Evolutionary conservation across 257 asterid species (phyloP).

Genomic region (Gardenia jasminoides): DNA sequence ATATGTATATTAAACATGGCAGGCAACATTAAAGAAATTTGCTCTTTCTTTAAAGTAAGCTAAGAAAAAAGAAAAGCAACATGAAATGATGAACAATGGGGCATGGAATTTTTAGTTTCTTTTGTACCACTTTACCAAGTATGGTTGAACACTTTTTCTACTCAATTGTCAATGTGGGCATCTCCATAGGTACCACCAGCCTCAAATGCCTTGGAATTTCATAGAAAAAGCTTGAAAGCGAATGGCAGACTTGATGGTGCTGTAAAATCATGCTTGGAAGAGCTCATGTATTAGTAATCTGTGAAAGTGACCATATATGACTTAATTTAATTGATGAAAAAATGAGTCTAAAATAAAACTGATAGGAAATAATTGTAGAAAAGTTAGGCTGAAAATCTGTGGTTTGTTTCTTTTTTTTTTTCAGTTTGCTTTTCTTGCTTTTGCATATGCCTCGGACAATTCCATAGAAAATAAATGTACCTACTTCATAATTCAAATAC

Average conservation of each 20-base stretch:
- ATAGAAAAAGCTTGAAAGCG: not conserved
- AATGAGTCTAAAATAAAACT: not conserved
- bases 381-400: not conserved
- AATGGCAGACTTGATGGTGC: not conserved
- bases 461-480: not conserved
- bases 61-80: not conserved
- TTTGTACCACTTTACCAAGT: not conserved
- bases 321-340: not conserved
- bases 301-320: too few species aligned
- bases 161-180: not conserved
- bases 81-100: not conserved
- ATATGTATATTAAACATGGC: not conserved
- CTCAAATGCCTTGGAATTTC: not conserved
- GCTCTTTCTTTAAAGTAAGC: not conserved
- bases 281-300: not conserved
- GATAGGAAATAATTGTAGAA: not conserved
- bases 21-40: not conserved
- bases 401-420: not conserved
- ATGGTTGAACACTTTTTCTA: not conserved
- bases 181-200: not conserved
- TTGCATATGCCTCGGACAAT: conserved; percentile 8
- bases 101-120: not conserved
- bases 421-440: not conserved
- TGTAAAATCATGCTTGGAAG: not conserved
- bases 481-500: conserved; percentile 5